Conservation (phyloP, 1,139 yeast species). For the Geotrichum klebahnii region DNA sequence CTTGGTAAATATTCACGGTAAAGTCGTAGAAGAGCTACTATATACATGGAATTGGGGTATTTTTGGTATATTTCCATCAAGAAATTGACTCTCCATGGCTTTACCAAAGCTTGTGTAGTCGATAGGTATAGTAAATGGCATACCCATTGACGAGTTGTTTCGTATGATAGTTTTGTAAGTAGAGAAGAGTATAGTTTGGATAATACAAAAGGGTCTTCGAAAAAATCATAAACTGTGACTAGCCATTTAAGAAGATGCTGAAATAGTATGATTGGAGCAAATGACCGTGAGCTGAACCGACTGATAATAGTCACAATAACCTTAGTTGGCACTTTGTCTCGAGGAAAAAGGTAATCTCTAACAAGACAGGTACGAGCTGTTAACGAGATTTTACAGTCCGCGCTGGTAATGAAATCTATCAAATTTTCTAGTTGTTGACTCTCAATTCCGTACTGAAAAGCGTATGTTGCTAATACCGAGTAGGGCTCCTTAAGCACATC, state of each 20-base stretch:
- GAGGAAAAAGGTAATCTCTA: constrained; percentile 21
- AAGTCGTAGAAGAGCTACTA: constrained; percentile 35
- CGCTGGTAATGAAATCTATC: constrained; percentile 17
- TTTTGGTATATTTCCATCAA: constrained; percentile 38
- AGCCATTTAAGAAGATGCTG: constrained; percentile 42
- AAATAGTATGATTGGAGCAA: constrained; percentile 17
- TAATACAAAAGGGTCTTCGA: constrained; percentile 32
- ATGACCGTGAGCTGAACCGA: constrained; percentile 1
- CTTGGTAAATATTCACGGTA: constrained; percentile 36
- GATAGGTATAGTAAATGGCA: constrained; percentile 45
- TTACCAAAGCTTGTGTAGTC: constrained; percentile 39
- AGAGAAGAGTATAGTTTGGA: constrained; percentile 40
- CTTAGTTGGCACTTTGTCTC: constrained; percentile 21
- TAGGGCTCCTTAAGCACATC: constrained; percentile 13
- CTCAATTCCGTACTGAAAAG: constrained; percentile 18
- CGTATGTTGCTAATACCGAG: constrained; percentile 11
- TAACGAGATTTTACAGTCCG: constrained; percentile 19
- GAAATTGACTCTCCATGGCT: constrained; percentile 39
- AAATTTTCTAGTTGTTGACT: constrained; percentile 16
- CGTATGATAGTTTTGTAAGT: constrained; percentile 46
- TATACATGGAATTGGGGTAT: constrained; percentile 38
- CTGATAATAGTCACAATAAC: constrained; percentile 21
- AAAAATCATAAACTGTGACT: constrained; percentile 37
- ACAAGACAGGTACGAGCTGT: constrained; percentile 18
- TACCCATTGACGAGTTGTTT: constrained; percentile 44